These are phyloP conservation scores for Cladosporium sp. DNA, from an alignment of 2,329 filamentous ascomycete genomes.

Conservation along the genomic window DNA sequence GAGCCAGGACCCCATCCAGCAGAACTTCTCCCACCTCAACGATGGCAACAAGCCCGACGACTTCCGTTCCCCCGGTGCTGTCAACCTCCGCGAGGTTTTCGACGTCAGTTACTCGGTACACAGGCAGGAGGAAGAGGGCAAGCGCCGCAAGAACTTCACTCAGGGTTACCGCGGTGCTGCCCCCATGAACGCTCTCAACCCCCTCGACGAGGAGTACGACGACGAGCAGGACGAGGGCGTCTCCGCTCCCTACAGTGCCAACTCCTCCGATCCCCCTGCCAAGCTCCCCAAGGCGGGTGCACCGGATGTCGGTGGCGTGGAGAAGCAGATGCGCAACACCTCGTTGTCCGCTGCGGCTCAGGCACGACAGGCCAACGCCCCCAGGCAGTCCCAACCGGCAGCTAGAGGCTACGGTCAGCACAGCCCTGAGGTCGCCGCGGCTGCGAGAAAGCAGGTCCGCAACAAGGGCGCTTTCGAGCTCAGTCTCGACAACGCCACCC, in stretches of 20 bases:
- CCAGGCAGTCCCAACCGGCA: conserved; percentile 36
- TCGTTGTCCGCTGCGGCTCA: conserved; percentile 64
- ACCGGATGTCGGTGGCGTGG: conserved; percentile 63
- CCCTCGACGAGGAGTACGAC: conserved; percentile 58
- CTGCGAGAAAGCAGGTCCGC: conserved; percentile 72
- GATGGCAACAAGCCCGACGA: conserved; percentile 60
- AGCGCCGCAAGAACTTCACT: conserved; percentile 77
- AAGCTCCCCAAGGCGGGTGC: conserved; percentile 60
- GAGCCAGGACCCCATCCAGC: conserved; percentile 39
- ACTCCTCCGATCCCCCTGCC: conserved; percentile 45
- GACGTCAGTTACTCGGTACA: conserved; percentile 98
- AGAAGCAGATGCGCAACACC: conserved; percentile 80
- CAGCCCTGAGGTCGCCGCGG: conserved; percentile 73
- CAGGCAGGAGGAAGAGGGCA: conserved; percentile 90
- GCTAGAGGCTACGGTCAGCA: conserved; percentile 80
- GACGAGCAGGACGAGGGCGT: conserved; percentile 59
- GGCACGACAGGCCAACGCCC: conserved; percentile 47
- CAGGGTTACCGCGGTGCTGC: conserved; percentile 60
- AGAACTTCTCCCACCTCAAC: conserved; percentile 47
- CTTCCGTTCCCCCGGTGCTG: conserved; percentile 89
- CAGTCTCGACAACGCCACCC: conserved; percentile 80
- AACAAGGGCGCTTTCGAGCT: conserved; percentile 85
- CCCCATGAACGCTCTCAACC: conserved; percentile 60
- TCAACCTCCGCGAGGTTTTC: conserved; percentile 95
- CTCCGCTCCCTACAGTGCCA: conserved; percentile 44